Conservation (phyloP, 768 basidiomycete genomes). For the Suillus ampliporus region DNA sequence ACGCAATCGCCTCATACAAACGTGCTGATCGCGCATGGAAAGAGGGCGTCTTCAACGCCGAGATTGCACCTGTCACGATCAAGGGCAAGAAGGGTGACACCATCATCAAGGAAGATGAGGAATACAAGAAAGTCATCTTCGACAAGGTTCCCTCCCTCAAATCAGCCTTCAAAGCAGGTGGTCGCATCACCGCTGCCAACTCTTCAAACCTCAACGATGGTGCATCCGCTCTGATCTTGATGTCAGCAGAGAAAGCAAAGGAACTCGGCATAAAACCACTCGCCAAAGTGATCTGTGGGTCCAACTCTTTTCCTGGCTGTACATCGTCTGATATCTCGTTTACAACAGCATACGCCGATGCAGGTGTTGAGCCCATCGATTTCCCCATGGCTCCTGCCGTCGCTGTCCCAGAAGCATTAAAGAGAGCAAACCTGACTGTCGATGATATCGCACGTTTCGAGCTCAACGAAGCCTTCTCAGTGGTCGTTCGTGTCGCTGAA, state of each 20-base stretch:
- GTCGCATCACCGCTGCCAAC: constrained; percentile 95
- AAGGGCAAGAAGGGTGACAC: constrained; percentile 95
- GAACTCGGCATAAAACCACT: constrained; percentile 91
- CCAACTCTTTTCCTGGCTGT: not conserved
- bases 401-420: constrained; percentile 86
- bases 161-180: constrained; percentile 89
- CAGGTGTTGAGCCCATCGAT: constrained; percentile 94
- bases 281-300: constrained; percentile 91
- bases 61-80: constrained; percentile 90
- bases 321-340: not conserved
- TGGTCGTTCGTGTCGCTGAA: constrained; percentile 89
- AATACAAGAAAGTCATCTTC: constrained; percentile 95
- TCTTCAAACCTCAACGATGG: constrained; percentile 95
- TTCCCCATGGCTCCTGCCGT: constrained; percentile 96
- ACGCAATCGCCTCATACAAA: constrained; percentile 94
- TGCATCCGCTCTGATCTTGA: constrained; percentile 93
- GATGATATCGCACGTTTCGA: constrained; percentile 93
- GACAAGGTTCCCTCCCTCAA: constrained; percentile 91
- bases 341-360: constrained; percentile 88
- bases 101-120: constrained; percentile 92
- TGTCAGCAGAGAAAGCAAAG: constrained; percentile 91
- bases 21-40: constrained; percentile 95
- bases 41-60: constrained; percentile 79
- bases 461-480: constrained; percentile 98
- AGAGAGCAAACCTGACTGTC: constrained; percentile 84